Base-by-base conservation (phyloP, 2,329 filamentous ascomycete genomes). In the Pochonia chlamydosporia region DNA sequence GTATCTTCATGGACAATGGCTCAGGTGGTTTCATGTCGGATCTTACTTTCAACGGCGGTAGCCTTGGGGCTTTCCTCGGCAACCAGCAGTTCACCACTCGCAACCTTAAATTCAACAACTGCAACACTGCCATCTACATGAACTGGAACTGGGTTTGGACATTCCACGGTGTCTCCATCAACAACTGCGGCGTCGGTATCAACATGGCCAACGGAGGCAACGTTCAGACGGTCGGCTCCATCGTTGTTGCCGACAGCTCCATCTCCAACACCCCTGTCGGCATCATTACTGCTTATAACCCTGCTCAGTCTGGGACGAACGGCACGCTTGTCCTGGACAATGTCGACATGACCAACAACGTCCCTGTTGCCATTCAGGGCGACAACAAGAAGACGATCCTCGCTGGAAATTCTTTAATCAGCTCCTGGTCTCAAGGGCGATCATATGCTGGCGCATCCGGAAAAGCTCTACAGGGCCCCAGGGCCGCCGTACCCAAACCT, bases 131-230 rank as follows among this genome's bases (percentile, higher is more conserved):
- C 52, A 82, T 95, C 53, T 89, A 80, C 69, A 86, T 93, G 82
- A 90, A 90, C 73, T 95, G 89, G 89, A 88, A 92, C 71, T 95
- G 89, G 89, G 74, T 82, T 16, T 95, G 87, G 85, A 82, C 84
- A 39, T 81, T 93, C 68, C 89, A 92, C 63, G 85, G 80, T 30
- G 56, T 95, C 31, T 76, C 70, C 40, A 87, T 95, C 67, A 82
- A 89, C 64, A 81, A 85, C 62, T 88, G 85, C 62, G 70, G 73
- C n/a, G 68, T 91, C 33, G 89, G 87, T 47, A 72, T 95, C 52
- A 86, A 95, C 67, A 89, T 95, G 82, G 79, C 84, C 45, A 79
- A 78, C 42, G 79, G 74, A 23, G 63, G 71, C 26, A 70, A 74
- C n/a, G 56, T 60, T 56, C 87, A 93, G 70, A 85, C 82, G 10